These are phyloP conservation scores for Rhynchosporium secalis DNA, from an alignment of 2,329 filamentous ascomycete genomes.

Conservation along the genomic window DNA sequence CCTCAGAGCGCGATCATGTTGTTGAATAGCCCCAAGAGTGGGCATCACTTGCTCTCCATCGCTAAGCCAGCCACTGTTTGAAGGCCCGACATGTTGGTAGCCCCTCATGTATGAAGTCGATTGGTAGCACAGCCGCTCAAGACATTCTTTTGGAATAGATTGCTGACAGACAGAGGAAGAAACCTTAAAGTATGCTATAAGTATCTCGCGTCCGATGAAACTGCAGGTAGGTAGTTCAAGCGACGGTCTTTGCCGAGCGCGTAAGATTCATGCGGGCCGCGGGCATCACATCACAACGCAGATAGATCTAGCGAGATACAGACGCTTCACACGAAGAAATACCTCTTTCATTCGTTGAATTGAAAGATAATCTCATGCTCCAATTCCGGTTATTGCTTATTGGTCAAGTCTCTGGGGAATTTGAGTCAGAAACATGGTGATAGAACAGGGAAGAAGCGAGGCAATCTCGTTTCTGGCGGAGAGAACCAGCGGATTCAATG, in stretches of 20 bases:
- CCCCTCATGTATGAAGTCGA: background rate
- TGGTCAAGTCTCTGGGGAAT: background rate
- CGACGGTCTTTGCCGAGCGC: background rate
- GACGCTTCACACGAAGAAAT: background rate
- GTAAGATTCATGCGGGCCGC: background rate
- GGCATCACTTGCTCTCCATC: background rate
- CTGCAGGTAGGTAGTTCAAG: background rate
- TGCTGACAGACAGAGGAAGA: background rate
- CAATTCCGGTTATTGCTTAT: background rate
- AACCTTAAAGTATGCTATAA: background rate
- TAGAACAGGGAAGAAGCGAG: too few relatives aligned
- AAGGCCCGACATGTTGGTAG: constrained; percentile 1
- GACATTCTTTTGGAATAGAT: background rate
- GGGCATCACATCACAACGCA: background rate
- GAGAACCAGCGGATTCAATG: too few relatives aligned
- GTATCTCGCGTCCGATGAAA: background rate
- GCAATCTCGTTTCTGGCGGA: too few relatives aligned
- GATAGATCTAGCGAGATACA: background rate
- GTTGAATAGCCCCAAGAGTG: background rate
- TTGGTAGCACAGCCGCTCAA: constrained; percentile 9
- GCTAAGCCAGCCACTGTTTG: constrained; percentile 3
- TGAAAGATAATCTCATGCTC: background rate
- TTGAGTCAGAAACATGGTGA: too few relatives aligned
- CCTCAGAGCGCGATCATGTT: background rate
- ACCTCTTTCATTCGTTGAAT: background rate